These are phyloP conservation scores for Penicillium coffeae DNA, from an alignment of 495 filamentous ascomycete species.

Conservation along the genomic window DNA sequence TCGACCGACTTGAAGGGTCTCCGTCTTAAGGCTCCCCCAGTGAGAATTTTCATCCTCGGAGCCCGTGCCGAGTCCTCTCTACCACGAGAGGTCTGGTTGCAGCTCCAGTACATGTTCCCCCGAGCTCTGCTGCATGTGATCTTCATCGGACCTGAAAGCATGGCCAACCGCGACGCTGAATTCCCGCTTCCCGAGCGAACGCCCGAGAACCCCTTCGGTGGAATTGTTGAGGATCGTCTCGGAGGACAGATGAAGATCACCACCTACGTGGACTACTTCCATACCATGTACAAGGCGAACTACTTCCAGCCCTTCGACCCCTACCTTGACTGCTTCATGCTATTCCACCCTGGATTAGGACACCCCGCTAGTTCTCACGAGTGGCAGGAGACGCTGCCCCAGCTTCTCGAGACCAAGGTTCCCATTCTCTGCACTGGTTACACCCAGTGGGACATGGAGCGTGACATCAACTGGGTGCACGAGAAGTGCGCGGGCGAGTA, in stretches of 20 bases:
- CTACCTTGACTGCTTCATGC: slow-evolving; percentile 93
- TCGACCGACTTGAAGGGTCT: slow-evolving; percentile 72
- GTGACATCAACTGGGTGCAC: slow-evolving; percentile 85
- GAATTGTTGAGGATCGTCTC: slow-evolving; percentile 83
- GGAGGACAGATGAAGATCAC: slow-evolving; percentile 86
- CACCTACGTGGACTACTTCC: slow-evolving; percentile 97
- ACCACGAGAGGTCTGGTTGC: slow-evolving; percentile 89
- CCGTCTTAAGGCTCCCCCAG: slow-evolving; percentile 74
- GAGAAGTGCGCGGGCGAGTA: slow-evolving; percentile 82
- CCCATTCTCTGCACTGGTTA: slow-evolving; percentile 93
- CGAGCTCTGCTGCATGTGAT: slow-evolving; percentile 68
- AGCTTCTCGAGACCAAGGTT: slow-evolving; percentile 89
- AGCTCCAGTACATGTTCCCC: slow-evolving; percentile 87
- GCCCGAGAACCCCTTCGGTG: slow-evolving; percentile 83
- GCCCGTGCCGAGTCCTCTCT: slow-evolving; percentile 95
- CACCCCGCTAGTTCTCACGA: slow-evolving; percentile 90
- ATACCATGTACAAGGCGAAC: slow-evolving; percentile 86
- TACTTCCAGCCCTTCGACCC: slow-evolving; percentile 93
- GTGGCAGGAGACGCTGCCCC: slow-evolving; percentile 85
- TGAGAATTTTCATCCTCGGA: slow-evolving; percentile 90
- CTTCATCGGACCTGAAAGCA: slow-evolving; percentile 94
- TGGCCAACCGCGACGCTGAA: slow-evolving; percentile 84
- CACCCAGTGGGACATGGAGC: slow-evolving; percentile 88
- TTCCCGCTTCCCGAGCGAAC: slow-evolving; percentile 85
- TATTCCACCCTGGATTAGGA: slow-evolving; percentile 94